These are phyloP conservation scores for Mucor sp. DNA, from an alignment of 371 early-diverging fungal species.

Conservation along the genomic window DNA sequence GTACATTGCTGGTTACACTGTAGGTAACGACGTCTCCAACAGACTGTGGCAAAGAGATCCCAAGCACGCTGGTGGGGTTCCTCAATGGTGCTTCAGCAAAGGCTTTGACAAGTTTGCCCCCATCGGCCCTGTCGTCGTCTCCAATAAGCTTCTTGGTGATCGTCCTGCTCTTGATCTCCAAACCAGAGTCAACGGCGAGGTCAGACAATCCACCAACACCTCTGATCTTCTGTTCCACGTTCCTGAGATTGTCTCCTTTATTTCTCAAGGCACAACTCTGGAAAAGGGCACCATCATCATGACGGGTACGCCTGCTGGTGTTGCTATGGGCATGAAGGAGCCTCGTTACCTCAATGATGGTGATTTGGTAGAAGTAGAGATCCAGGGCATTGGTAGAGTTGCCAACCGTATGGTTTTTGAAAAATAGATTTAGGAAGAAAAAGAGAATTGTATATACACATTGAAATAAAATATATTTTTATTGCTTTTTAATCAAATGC, in stretches of 20 bases:
- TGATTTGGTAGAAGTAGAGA: conserved; percentile 51
- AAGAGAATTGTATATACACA: not conserved
- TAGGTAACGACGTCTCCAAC: conserved; percentile 59
- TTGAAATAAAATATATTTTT: not conserved
- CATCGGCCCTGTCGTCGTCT: conserved; percentile 59
- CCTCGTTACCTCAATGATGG: conserved; percentile 53
- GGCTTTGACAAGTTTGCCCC: conserved; percentile 66
- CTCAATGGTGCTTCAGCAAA: conserved; percentile 64
- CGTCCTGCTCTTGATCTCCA: conserved; percentile 51
- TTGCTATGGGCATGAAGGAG: conserved; percentile 54
- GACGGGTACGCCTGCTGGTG: conserved; percentile 65
- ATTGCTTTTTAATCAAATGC: not conserved
- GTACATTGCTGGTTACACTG: conserved; percentile 63
- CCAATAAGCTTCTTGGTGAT: conserved; percentile 43
- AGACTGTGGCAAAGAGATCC: conserved; percentile 58
- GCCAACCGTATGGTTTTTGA: conserved; percentile 36
- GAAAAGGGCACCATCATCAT: conserved; percentile 62
- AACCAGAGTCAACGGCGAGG: conserved; percentile 49
- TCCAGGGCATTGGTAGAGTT: conserved; percentile 57
- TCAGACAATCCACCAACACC: conserved; percentile 56
- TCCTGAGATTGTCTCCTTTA: conserved; percentile 50
- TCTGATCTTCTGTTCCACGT: conserved; percentile 52
- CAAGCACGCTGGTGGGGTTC: conserved; percentile 33
- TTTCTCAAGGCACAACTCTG: conserved; percentile 62
- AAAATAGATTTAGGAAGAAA: not conserved